Evolutionary conservation across 2,329 filamentous ascomycete genomes (phyloP).

Genomic region (Ascochyta fabae): DNA sequence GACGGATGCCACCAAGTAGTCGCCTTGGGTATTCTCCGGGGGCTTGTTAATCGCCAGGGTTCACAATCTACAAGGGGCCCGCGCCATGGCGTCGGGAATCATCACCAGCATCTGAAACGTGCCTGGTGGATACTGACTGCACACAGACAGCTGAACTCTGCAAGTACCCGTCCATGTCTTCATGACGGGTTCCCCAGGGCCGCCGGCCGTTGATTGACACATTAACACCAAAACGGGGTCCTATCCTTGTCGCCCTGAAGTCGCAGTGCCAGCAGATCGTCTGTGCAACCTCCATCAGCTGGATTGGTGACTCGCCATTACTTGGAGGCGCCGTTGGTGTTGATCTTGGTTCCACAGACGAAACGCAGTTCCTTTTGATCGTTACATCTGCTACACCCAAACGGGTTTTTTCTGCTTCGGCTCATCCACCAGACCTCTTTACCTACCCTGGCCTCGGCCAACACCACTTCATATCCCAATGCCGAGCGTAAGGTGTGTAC

Average conservation of each 20-base stretch:
- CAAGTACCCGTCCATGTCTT: slow-evolving; percentile 7
- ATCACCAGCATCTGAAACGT: slow-evolving; percentile 39
- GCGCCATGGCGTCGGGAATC: slow-evolving; percentile 38
- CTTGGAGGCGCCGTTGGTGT: slow-evolving; percentile 26
- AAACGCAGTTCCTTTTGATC: slow-evolving; percentile 36
- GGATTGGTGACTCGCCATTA: slow-evolving; percentile 21
- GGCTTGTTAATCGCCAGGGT: slow-evolving; percentile 15
- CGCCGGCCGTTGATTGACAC: slow-evolving; percentile 1
- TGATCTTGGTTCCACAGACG: slow-evolving; percentile 33
- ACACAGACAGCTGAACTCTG: slow-evolving; percentile 13
- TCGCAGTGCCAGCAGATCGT: slow-evolving; percentile 16
- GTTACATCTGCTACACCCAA: slow-evolving; percentile 47
- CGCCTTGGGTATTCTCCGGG: neutral
- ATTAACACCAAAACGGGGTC: neutral
- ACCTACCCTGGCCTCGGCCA: slow-evolving; percentile 9
- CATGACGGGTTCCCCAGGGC: neutral
- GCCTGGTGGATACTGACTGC: slow-evolving; percentile 19
- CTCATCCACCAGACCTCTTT: slow-evolving; percentile 1
- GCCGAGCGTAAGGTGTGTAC: slow-evolving; percentile 1
- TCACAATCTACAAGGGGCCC: slow-evolving; percentile 26
- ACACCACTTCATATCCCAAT: neutral
- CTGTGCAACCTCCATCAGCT: slow-evolving; percentile 32
- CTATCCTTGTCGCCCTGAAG: slow-evolving; percentile 4
- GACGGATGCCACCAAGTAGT: slow-evolving; percentile 4
- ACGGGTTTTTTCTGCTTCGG: slow-evolving; percentile 33